Evolutionary conservation across 441 rosid genomes (phyloP).

Genomic region (Viola pubescens): DNA sequence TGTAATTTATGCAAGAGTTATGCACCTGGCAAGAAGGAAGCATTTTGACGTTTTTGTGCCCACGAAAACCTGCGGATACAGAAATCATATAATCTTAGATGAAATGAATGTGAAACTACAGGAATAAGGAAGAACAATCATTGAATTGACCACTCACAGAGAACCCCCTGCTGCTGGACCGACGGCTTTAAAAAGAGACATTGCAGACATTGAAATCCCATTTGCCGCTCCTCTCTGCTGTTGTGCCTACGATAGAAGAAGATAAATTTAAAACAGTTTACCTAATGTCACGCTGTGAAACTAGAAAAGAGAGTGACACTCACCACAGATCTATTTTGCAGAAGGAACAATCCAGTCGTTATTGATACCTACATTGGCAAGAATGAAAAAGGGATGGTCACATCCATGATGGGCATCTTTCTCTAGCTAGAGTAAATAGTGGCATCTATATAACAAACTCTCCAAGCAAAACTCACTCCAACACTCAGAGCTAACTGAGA

Average conservation of each 20-base stretch:
- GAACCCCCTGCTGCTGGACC: slow-evolving; percentile 72
- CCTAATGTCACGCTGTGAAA: not conserved
- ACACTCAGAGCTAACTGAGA: not conserved
- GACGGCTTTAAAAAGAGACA: slow-evolving; percentile 59
- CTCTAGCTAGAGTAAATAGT: too few species aligned
- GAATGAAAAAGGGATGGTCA: too few species aligned
- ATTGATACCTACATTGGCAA: slow-evolving; percentile 31
- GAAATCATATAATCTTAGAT: too few species aligned
- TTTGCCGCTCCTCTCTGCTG: slow-evolving; percentile 80
- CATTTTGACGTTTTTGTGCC: slow-evolving; percentile 67
- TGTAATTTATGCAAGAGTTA: too few species aligned
- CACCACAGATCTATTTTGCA: slow-evolving; percentile 79
- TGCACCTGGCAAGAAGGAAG: slow-evolving; percentile 65
- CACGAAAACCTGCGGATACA: slow-evolving; percentile 52
- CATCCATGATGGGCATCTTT: too few species aligned
- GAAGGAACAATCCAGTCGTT: slow-evolving; percentile 55
- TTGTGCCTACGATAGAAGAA: slow-evolving; percentile 43
- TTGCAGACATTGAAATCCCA: slow-evolving; percentile 62
- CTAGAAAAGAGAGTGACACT: slow-evolving; percentile 11
- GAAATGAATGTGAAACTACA: too few species aligned
- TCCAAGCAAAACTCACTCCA: too few species aligned
- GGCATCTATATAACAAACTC: too few species aligned
- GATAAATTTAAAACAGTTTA: not conserved
- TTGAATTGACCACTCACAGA: slow-evolving; percentile 31
- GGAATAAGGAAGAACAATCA: too few species aligned